Base-by-base conservation (phyloP, 345 rosid genomes). In the Eucalyptus viminalis region DNA sequence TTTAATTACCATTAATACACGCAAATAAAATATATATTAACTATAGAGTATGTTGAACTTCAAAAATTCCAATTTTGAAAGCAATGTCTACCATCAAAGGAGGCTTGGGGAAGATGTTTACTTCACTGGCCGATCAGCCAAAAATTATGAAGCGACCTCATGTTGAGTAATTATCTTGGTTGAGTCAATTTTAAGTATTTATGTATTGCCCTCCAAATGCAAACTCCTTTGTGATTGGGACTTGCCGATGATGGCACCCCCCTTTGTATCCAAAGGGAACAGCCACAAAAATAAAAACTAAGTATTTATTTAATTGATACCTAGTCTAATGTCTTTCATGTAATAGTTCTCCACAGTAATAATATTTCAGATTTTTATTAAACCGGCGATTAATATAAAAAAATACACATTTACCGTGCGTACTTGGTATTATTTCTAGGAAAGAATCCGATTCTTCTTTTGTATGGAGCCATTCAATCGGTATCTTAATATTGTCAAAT, bases 301-400 rank as follows among this genome's bases (percentile, higher is more conserved):
- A 65, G n/a, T 65, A 15, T n/a, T 65, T n/a, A 8, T 65, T 65
- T 7, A 65, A n/a, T 14, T 15, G 76, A 65, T 14, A 17, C 8
- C 11, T 3, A 65, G 3, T 65, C 9, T 65, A 14, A n/a, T 65
- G 5, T 65, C 76, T 65, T 15, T 65, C 37, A 65, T 7, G 76
- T n/a, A n/a, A n/a, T 65, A 9, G 21, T 65, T 65, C 6, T n/a
- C 37, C 5, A 3, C 6, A n/a, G 9, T n/a, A 65, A n/a, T n/a
- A 65, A n/a, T 0, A n/a, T 65, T 65, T 65, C 6, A 9, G 76
- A n/a, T 65, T n/a, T 14, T n/a, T 65, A 65, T n/a, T n/a, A 65
- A 2, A 65, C 6, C 2, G 0, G 9, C 6, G 9, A n/a, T 14
- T 65, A 29, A n/a, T 65, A 14, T n/a, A n/a, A 1, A 65, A 4